Conservation (phyloP, 805 yeast species). For the Priceomyces carsonii region DNA sequence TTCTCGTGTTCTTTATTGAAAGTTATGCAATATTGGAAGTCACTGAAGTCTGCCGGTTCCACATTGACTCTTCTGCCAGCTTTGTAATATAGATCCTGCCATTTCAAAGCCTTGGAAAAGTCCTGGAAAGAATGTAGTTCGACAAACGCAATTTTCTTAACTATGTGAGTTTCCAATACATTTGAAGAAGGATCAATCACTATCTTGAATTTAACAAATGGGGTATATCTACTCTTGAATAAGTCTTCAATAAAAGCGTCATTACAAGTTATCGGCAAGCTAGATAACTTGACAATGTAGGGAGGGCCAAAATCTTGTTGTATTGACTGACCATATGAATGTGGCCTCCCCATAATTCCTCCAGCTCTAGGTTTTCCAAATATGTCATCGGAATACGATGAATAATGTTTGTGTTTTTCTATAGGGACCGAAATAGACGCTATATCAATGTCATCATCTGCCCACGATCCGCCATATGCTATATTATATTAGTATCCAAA, state of each 20-base stretch:
- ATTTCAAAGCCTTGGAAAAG: slow-evolving; percentile 58
- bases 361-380: slow-evolving; percentile 11
- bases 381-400: slow-evolving; percentile 8
- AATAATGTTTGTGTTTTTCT: slow-evolving; percentile 24
- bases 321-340: slow-evolving; percentile 8
- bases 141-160: slow-evolving; percentile 63
- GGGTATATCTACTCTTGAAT: slow-evolving; percentile 62
- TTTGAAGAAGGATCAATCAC: slow-evolving; percentile 51
- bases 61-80: slow-evolving; percentile 39
- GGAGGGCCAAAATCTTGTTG: slow-evolving; percentile 49
- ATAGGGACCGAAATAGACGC: slow-evolving; percentile 48
- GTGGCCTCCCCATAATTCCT: slow-evolving; percentile 9
- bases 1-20: slow-evolving; percentile 37
- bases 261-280: slow-evolving; percentile 57
- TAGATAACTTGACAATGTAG: slow-evolving; percentile 61
- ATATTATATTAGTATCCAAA: slow-evolving; percentile 15
- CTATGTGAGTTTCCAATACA: slow-evolving; percentile 35
- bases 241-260: slow-evolving; percentile 56
- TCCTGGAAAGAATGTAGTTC: slow-evolving; percentile 54
- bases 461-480: slow-evolving; percentile 51
- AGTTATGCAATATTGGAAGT: slow-evolving; percentile 39
- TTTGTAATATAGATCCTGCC: slow-evolving; percentile 58
- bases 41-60: slow-evolving; percentile 41
- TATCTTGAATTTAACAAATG: slow-evolving; percentile 58
- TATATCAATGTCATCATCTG: slow-evolving; percentile 46